Base-by-base conservation (phyloP, 495 filamentous ascomycete species). In the Podospora tetraspora region DNA sequence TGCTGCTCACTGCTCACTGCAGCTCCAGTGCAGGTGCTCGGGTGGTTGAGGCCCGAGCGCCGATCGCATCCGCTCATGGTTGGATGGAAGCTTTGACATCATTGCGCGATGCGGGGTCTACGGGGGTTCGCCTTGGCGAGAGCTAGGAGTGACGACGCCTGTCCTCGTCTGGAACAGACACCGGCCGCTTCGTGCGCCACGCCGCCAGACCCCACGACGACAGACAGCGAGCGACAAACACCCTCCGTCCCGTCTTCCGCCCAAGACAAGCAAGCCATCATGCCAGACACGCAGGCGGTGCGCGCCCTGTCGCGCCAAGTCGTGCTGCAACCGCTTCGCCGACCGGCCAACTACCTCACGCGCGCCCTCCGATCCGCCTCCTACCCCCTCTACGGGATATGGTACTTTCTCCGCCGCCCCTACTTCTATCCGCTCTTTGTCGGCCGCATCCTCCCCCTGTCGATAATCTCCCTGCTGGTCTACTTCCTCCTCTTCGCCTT, bases 401-500 rank as follows among this genome's bases (percentile, higher is more conserved):
- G 87, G 75, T 96, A 92, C 83, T 92, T 96, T 76, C 66, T 87
- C 68, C 80, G 84, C 64, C 88, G 91, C 77, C 88, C 84, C 30
- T 82, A 82, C 59, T 86, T 84, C 77, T 87, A 82, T 59, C 84
- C 86, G 57, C 92, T 96, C 0, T 88, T 97, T 69, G 78, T 86
- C 60, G 80, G 88, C 24, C 87, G 89, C 29, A 79, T 94, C 10
- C 79, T 89, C 5, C 91, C 92, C 12, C 87, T 93, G 29, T 81
- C 91, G 32, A 84, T 88, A 52, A 84, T 94, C 32, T 93, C 91
- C 1, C 77, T 92, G 64, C 81, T 92, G 57, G 84, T 94, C 23
- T 93, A 94, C 37, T 78, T 78, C 16, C 73, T 89, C 52, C 85
- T 97, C 77, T 99, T 99, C 76, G 81, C 88, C 24, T 91, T 97